Conservation (phyloP, 2,329 filamentous ascomycete species). For the Neoarthrinium moseri region DNA sequence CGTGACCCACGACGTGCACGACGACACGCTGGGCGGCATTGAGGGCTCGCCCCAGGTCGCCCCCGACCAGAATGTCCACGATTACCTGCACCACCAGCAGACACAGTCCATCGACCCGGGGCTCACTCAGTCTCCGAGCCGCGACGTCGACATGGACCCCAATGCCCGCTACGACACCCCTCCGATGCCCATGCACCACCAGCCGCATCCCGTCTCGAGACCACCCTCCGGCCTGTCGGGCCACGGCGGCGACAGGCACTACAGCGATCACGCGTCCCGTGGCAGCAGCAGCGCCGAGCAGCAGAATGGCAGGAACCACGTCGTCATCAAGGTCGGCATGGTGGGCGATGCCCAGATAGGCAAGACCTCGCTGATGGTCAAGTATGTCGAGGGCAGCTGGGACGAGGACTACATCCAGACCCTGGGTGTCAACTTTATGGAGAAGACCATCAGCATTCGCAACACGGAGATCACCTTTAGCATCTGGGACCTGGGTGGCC, state of each 20-base stretch:
- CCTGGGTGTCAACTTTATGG: slow-evolving; percentile 98
- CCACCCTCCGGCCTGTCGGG: slow-evolving; percentile 55
- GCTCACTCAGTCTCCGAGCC: slow-evolving; percentile 22
- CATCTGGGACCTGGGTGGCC: slow-evolving; percentile 97
- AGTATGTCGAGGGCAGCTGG: slow-evolving; percentile 99
- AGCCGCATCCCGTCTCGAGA: slow-evolving; percentile 45
- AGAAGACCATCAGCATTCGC: slow-evolving; percentile 98
- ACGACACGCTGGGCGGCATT: slow-evolving; percentile 47
- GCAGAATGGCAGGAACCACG: slow-evolving; percentile 61
- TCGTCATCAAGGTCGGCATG: slow-evolving; percentile 99
- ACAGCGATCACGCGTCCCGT: slow-evolving; percentile 44
- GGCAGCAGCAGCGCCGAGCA: slow-evolving; percentile 36
- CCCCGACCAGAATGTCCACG: slow-evolving; percentile 15
- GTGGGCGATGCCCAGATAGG: slow-evolving; percentile 98
- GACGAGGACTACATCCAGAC: slow-evolving; percentile 99
- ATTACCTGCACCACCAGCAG: slow-evolving; percentile 10
- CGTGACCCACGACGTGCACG: slow-evolving; percentile 32
- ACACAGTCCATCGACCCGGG: slow-evolving; percentile 48
- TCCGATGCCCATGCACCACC: slow-evolving; percentile 38
- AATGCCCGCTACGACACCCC: slow-evolving; percentile 45
- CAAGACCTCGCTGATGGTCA: slow-evolving; percentile 99
- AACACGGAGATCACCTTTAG: slow-evolving; percentile 99
- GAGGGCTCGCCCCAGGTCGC: slow-evolving; percentile 43
- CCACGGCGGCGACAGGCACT: slow-evolving; percentile 35
- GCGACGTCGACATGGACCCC: slow-evolving; percentile 35